phyloP scores from a whole-genome alignment of 23 red algal genomes.

The Gracilaria domingensis region DNA sequence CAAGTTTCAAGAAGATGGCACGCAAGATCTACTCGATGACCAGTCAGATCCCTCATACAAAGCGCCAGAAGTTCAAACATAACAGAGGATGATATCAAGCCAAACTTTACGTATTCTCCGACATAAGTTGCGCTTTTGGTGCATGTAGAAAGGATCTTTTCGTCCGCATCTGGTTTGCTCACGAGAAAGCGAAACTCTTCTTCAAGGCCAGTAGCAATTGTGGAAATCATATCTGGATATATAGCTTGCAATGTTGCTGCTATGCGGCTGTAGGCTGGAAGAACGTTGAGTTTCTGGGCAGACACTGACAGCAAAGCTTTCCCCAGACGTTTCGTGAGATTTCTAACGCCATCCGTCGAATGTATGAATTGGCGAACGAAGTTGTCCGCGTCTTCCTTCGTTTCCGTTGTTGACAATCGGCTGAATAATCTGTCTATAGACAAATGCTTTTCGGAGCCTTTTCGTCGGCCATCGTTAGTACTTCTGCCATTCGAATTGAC shows the following conservation, averaged over 20 bases:
- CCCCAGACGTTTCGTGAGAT: constrained; percentile 59
- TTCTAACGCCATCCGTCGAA: constrained; percentile 31
- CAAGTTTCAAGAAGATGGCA: constrained; percentile 89
- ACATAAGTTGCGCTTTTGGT: constrained; percentile 78
- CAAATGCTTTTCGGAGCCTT: constrained; percentile 35
- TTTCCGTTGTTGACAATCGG: constrained; percentile 37
- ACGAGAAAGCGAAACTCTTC: constrained; percentile 83
- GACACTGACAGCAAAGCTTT: constrained; percentile 64
- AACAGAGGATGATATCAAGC: constrained; percentile 47
- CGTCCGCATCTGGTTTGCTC: constrained; percentile 73
- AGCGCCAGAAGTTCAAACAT: constrained; percentile 78
- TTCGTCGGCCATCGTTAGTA: constrained; percentile 1
- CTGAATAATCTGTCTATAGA: constrained; percentile 47
- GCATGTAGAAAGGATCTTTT: constrained; percentile 57
- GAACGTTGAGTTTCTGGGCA: constrained; percentile 71
- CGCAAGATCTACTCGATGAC: constrained; percentile 86
- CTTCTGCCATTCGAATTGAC: not conserved
- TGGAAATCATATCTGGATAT: constrained; percentile 65
- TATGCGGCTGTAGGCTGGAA: constrained; percentile 79
- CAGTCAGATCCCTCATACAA: constrained; percentile 88
- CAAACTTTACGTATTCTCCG: constrained; percentile 90
- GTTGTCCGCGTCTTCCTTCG: constrained; percentile 51
- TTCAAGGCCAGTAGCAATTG: constrained; percentile 64
- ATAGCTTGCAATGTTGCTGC: constrained; percentile 63
- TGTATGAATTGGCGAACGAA: constrained; percentile 62